phyloP scores from a whole-genome alignment of 257 asterid species.

The Plantago major region DNA sequence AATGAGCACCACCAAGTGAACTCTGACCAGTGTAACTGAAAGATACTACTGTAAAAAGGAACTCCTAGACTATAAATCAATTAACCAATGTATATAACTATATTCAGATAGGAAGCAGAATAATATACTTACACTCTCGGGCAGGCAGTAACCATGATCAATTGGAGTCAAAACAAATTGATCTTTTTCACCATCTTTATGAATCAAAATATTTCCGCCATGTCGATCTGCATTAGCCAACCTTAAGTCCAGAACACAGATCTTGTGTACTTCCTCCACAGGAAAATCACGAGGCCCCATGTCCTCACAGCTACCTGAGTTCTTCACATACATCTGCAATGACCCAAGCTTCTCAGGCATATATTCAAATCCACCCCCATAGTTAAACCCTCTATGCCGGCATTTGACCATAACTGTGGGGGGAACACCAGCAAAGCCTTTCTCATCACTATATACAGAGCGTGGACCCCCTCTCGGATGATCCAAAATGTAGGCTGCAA shows the following conservation, averaged over 20 bases:
- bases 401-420: conserved; percentile 43
- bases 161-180: conserved; percentile 40
- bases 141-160: conserved; percentile 65
- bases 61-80: not conserved
- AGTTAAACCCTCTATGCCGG: conserved; percentile 41
- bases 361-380: conserved; percentile 24
- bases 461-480: conserved; percentile 52
- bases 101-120: conserved; percentile 10
- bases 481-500: conserved; percentile 51
- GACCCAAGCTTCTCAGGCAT: conserved; percentile 41
- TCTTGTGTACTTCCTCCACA: conserved; percentile 49
- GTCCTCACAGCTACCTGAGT: conserved; percentile 55
- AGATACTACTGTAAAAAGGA: not conserved
- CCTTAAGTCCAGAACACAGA: conserved; percentile 48
- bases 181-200: conserved; percentile 36
- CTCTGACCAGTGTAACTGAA: not conserved
- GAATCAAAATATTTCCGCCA: conserved; percentile 47
- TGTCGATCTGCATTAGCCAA: conserved; percentile 56
- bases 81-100: not conserved
- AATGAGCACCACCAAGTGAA: not conserved
- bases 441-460: conserved; percentile 31
- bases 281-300: conserved; percentile 53
- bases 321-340: conserved; percentile 43
- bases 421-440: conserved; percentile 55
- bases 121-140: conserved; percentile 40